These are phyloP conservation scores for Pilobolus umbonatus DNA, from an alignment of 192 early-diverging fungal genomes.

Conservation along the genomic window DNA sequence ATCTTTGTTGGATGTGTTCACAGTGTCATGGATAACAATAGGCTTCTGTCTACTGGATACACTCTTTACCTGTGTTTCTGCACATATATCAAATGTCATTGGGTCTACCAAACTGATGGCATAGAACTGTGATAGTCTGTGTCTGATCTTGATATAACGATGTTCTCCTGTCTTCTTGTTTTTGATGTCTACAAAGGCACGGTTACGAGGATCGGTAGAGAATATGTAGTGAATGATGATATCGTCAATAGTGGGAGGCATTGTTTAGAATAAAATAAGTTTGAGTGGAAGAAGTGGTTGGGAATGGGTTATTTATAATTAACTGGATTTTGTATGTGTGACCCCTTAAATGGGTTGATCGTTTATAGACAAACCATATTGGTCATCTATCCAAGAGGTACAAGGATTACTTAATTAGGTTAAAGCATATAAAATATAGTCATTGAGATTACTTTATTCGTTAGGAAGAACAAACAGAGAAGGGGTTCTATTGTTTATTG, in stretches of 20 bases:
- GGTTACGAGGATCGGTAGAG: slow-evolving; percentile 18
- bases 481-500: no score
- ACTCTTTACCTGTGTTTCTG: slow-evolving; percentile 17
- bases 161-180: slow-evolving; percentile 16
- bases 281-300: no score
- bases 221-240: slow-evolving; percentile 10
- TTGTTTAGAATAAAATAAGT: no score
- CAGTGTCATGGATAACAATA: slow-evolving; percentile 13
- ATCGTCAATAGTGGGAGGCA: slow-evolving; percentile 10
- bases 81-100: slow-evolving; percentile 11
- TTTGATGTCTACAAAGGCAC: slow-evolving; percentile 20
- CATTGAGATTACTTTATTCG: no score
- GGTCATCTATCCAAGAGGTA: no score
- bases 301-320: no score
- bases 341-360: no score
- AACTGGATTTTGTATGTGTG: no score
- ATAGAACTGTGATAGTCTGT: slow-evolving; percentile 15
- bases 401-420: no score
- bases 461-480: no score
- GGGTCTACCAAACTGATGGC: slow-evolving; percentile 22
- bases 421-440: no score
- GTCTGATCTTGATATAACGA: slow-evolving; percentile 17
- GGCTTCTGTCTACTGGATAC: slow-evolving; percentile 8
- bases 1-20: neutral
- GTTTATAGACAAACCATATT: no score